These are phyloP conservation scores for Exophiala sp. DNA, from an alignment of 2,329 filamentous ascomycete genomes.

Conservation along the genomic window DNA sequence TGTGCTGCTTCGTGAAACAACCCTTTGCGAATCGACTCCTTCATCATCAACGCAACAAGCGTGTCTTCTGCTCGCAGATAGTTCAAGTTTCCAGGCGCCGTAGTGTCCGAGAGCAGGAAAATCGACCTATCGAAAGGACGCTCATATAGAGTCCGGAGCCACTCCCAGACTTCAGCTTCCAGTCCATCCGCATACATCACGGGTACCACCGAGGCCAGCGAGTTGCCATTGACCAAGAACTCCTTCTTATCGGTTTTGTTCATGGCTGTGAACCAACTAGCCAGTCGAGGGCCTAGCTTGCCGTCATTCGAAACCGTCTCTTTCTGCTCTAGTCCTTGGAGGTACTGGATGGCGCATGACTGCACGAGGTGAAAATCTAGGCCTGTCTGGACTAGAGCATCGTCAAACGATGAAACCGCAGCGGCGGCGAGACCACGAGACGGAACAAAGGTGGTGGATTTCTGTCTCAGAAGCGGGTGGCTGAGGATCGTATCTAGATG, in stretches of 20 bases:
- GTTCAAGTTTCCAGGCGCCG: conserved; percentile 3
- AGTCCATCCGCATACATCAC: conserved; percentile 23
- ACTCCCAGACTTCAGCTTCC: conserved; percentile 28
- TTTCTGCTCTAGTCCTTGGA: conserved; percentile 16
- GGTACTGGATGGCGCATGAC: conserved; percentile 14
- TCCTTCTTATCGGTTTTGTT: conserved; percentile 11
- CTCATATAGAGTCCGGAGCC: conserved; percentile 23
- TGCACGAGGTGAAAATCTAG: conserved; percentile 17
- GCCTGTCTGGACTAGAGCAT: conserved; percentile 14
- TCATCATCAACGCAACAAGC: conserved; percentile 26
- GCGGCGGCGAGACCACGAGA: conserved; percentile 10
- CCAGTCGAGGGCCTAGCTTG: conserved; percentile 17
- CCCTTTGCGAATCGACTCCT: conserved; percentile 12
- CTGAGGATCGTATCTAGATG: conserved; percentile 25
- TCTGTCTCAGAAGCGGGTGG: conserved; percentile 23
- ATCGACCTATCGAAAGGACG: conserved; percentile 11
- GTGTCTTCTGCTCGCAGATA: conserved; percentile 23
- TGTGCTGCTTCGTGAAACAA: conserved; percentile 22
- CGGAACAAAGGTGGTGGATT: conserved; percentile 6
- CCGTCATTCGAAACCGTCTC: conserved; percentile 5
- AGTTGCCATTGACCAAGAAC: conserved; percentile 17
- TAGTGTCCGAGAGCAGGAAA: conserved; percentile 1
- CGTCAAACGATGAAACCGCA: conserved; percentile 23
- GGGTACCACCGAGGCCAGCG: conserved; percentile 10
- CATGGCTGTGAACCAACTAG: conserved; percentile 24